These are phyloP conservation scores for Metschnikowia lochheadii DNA, from an alignment of 805 yeast species.

Conservation along the genomic window DNA sequence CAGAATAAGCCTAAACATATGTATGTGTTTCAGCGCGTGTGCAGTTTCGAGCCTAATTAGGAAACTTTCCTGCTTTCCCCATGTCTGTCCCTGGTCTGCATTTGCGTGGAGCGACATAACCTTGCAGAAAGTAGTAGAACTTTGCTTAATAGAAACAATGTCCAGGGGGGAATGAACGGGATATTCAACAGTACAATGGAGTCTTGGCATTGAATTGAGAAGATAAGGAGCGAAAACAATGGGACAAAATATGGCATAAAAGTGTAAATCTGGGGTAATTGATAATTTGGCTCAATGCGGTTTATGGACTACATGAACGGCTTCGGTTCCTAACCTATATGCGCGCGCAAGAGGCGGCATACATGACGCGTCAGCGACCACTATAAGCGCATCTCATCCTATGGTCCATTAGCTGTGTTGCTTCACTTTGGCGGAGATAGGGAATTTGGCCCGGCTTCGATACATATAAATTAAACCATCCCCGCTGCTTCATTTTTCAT, in stretches of 20 bases:
- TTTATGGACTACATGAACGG: slow-evolving; percentile 1
- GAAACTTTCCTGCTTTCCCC: not conserved
- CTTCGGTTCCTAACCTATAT: slow-evolving; percentile 1
- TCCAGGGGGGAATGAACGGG: not conserved
- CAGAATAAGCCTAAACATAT: slow-evolving; percentile 2
- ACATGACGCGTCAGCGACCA: slow-evolving; percentile 1
- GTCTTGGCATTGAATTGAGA: not conserved
- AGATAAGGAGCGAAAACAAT: no score
- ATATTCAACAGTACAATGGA: not conserved
- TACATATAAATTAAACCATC: slow-evolving; percentile 5
- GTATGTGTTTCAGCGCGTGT: not conserved
- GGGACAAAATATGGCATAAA: not conserved
- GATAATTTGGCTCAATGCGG: slow-evolving; percentile 2
- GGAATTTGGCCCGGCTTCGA: not conserved
- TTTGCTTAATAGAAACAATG: not conserved
- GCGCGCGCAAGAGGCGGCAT: not conserved
- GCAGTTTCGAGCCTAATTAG: not conserved
- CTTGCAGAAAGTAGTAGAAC: not conserved
- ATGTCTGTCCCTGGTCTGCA: not conserved
- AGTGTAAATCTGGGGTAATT: slow-evolving; percentile 4
- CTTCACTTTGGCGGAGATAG: not conserved
- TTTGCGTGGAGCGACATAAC: not conserved
- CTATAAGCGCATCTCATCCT: slow-evolving; percentile 4
- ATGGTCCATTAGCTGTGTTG: not conserved
- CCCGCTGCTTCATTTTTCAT: not conserved